phyloP scores from a whole-genome alignment of 148 eudicot genomes.

The Vaccinium corymbosum region DNA sequence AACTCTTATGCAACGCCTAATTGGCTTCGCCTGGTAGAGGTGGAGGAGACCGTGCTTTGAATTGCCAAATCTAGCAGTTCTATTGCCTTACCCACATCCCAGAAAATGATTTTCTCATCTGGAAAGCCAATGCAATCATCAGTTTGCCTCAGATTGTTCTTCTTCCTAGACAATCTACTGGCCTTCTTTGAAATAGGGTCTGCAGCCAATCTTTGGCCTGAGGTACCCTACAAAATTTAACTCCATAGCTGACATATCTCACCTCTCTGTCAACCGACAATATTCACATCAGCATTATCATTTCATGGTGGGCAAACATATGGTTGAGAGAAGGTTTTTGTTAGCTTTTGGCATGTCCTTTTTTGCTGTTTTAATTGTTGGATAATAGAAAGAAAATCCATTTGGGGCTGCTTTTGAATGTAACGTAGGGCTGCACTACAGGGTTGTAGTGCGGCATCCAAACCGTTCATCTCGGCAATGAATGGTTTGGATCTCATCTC shows the following conservation, averaged over 20 bases:
- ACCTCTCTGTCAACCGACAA: neutral
- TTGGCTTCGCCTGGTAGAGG: neutral
- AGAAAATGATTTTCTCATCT: conserved; percentile 14
- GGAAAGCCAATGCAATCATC: conserved; percentile 10
- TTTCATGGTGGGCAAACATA: neutral
- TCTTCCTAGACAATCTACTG: conserved; percentile 14
- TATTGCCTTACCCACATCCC: conserved; percentile 16
- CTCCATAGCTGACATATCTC: conserved; percentile 10
- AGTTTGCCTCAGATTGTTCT: conserved; percentile 11
- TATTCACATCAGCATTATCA: neutral
- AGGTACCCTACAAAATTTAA: conserved; percentile 3
- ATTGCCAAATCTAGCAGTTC: conserved; percentile 19
- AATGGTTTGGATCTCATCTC: too few relatives aligned
- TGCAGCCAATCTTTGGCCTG: conserved; percentile 15
- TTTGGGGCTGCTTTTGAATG: neutral
- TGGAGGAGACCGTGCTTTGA: conserved; percentile 12
- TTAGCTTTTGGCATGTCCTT: neutral
- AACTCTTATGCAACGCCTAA: conserved; percentile 22
- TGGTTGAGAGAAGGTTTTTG: neutral
- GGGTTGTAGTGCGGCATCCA: too few relatives aligned
- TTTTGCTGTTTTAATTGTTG: neutral
- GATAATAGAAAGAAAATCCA: neutral
- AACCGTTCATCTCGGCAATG: too few relatives aligned
- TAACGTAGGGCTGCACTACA: too few relatives aligned
- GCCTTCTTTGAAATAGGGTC: conserved; percentile 21